Percentiles rank a stretch among this genome's conserved stretches.
phyloP scores from a whole-genome alignment of 148 eudicot genomes.

The Rhododendron griersonianum region DNA sequence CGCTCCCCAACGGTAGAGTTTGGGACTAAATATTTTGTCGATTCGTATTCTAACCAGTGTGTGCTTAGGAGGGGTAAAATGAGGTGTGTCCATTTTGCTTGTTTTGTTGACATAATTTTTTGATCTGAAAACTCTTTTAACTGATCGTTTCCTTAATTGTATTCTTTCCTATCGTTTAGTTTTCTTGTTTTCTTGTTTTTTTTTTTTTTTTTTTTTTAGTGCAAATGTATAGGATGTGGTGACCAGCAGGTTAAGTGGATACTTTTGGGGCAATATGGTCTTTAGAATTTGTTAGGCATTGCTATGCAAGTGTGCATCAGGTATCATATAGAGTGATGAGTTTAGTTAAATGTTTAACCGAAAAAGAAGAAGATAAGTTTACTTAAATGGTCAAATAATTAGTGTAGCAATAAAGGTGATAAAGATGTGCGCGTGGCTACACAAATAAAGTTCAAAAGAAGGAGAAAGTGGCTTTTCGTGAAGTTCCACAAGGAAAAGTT shows the following conservation, averaged over 20 bases:
- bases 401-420: neutral
- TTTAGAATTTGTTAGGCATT: neutral
- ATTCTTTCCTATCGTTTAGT: neutral
- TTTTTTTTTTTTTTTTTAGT: neutral
- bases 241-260: neutral
- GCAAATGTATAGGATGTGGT: no score
- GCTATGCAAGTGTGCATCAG: neutral
- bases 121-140: neutral
- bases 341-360: neutral
- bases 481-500: neutral
- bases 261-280: neutral
- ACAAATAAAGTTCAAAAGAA: neutral
- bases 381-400: neutral
- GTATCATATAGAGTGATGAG: neutral
- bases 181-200: neutral
- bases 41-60: neutral
- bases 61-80: neutral
- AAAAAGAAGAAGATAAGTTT: neutral
- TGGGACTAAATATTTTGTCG: neutral
- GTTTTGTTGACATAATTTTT: neutral
- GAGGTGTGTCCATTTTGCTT: neutral
- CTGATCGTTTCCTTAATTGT: neutral
- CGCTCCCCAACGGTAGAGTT: conserved; percentile 20
- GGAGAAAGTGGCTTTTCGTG: neutral
- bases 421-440: neutral